Evolutionary conservation across 2,329 filamentous ascomycete species (phyloP), one percentile per base, ranked within the genome.

Genomic region (Knufia fluminis): DNA sequence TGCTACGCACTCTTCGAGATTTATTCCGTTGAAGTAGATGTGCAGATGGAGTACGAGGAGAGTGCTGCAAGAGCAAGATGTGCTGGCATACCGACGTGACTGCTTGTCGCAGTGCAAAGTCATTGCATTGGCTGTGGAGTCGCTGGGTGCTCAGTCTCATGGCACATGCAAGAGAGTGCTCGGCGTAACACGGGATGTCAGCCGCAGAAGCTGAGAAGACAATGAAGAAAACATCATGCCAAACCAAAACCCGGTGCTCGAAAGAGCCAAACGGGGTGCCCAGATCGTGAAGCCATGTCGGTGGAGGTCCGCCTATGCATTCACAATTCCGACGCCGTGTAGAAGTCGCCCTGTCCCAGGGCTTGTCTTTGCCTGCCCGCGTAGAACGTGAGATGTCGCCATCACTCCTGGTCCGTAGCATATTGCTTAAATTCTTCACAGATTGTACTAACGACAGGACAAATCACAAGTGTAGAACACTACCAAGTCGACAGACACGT

Each of bases 1-100:
- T 94, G 92, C 92, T 69, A 98, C 92, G 66, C 90, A 98, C 86
- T 97, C 91, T 79, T 98, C 92, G 75, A 89, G 92, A 84, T 98
- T 98, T 86, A 98, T 98, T 81, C 92, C 92, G 75, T 86, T 98
- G 75, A 98, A 98, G 82, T 97, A 96, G 36, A 31, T 23, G 26
- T 9, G 19, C 8, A 9, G 7, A 12, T 44, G 20, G 14, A 9
- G 17, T 38, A 7, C 6, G 7, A 14, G 28, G 7, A 14, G 14
- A 38, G 12, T 6, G 35, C 17, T 8, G 35, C 6, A 26, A 23
- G 22, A 45, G 16, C 8, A 31, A n/a, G 23, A 10, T 6, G 31
- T 46, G 19, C 28, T 9, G 28, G 4, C 17, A 32, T 28, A 28
- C 22, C n/a, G 42, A n/a, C 3, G 26, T 35, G 12, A 2, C 12